Base-by-base conservation (phyloP, 129 eudicot genomes). In the Scalesia atractyloides region DNA sequence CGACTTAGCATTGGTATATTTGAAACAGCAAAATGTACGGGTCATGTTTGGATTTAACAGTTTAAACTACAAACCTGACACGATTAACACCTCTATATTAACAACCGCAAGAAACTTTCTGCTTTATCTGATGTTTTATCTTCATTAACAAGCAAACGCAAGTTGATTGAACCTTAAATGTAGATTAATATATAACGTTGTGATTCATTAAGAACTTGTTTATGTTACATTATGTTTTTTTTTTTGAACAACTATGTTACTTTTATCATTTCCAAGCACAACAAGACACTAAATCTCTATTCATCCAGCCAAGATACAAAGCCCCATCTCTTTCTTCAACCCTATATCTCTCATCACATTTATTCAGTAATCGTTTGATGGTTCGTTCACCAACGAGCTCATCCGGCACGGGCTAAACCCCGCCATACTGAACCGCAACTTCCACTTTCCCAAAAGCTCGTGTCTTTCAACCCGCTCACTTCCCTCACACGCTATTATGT, bases 401-500 rank as follows among this genome's bases (percentile, higher is more conserved):
- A 91, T 82, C 3, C 90, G 96, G 64, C 81, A 75, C 1, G 90
- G 96, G 50, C 72, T 86, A 69, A 91, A 91, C 15, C 97, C 97
- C 0, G 96, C 97, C 97, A 88, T 91, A 19, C 77, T 72, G 39
- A 91, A 91, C 79, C 96, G 73, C 26, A 82, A 79, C 77, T 79
- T 91, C 97, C 97, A 88, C 80, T 91, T 88, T 17, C 97, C 92
- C 30, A 88, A 80, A 47, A 82, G 88, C 82, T 91, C 96, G 33
- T 91, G 96, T 37, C 97, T 65, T 73, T 91, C 96, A 30, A 91
- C 90, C 46, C 97, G 77, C 73, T 88, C 97, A 0, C 63, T 68
- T 50, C 97, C 97, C 81, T 91, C 96, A 46, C 96, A 91, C 4
- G 97, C 97, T 70, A 88, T 82, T 63, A 91, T 73, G 79, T 91